Evolutionary conservation across 208 protist species (phyloP), one percentile per base, ranked within the genome.

Genomic region (Balamuthia mandrillaris): DNA sequence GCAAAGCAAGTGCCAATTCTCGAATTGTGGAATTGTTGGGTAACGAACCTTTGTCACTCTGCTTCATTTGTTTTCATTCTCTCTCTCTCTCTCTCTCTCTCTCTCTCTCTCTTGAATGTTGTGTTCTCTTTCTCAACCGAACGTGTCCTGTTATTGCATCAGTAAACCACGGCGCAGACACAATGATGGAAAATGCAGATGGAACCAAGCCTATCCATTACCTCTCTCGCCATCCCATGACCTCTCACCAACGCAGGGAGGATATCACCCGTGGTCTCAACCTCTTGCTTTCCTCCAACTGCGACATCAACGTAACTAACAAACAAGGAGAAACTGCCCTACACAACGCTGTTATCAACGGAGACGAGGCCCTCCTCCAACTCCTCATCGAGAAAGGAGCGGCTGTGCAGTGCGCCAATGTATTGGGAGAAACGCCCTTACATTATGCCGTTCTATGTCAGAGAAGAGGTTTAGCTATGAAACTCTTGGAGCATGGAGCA

Each of bases 221-320:
- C 49, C 63, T 81, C 37, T 29, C 74, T 14, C 49, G 72, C 16
- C 72, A 41, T 39, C 9, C n/a, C n/a, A n/a, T n/a, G n/a, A n/a
- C n/a, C n/a, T n/a, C n/a, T n/a, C n/a, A n/a, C n/a, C n/a, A n/a
- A n/a, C n/a, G n/a, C n/a, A n/a, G n/a, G n/a, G n/a, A n/a, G n/a
- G n/a, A n/a, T n/a, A n/a, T n/a, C n/a, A n/a, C n/a, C n/a, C n/a
- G n/a, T n/a, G n/a, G n/a, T n/a, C n/a, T n/a, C n/a, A n/a, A n/a
- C n/a, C n/a, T n/a, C n/a, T n/a, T n/a, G n/a, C n/a, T n/a, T n/a
- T n/a, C n/a, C n/a, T n/a, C n/a, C n/a, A n/a, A n/a, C n/a, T n/a
- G n/a, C n/a, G 72, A 81, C 31, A 61, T 81, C 44, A 81, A 81
- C 33, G 44, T 18, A n/a, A 27, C 21, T 4, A 81, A 81, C 72